Evolutionary conservation across 257 asterid genomes (phyloP).

Genomic region (Salvia splendens): DNA sequence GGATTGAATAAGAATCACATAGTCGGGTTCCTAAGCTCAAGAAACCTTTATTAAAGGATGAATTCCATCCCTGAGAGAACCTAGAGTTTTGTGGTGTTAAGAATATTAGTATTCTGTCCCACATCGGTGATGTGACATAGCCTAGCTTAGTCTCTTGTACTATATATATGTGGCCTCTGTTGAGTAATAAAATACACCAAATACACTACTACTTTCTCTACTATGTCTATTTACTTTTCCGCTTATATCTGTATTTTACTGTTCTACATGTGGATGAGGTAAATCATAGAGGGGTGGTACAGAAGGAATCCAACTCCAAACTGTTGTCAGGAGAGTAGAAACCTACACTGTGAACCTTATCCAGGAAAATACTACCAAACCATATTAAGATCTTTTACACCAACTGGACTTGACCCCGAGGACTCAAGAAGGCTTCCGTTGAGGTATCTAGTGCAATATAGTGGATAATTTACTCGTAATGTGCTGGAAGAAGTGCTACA

Average conservation of each 20-base stretch:
- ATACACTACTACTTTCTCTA: no score
- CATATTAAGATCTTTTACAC: neutral
- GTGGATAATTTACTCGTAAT: conserved; percentile 3
- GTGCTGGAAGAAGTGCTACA: neutral
- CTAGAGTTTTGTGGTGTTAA: no score
- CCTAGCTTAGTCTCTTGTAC: no score
- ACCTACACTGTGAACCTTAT: neutral
- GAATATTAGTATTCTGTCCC: no score
- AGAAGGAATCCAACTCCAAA: neutral
- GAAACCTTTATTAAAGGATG: neutral
- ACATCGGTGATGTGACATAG: no score
- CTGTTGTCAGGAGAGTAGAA: neutral
- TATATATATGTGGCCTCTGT: no score
- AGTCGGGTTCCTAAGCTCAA: conserved; percentile 13
- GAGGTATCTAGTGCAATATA: neutral
- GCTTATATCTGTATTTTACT: no score
- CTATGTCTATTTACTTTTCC: no score
- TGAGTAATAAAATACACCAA: no score
- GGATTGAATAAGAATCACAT: conserved; percentile 17
- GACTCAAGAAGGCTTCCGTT: neutral
- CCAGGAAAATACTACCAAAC: neutral
- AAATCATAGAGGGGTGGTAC: neutral
- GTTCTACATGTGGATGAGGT: neutral
- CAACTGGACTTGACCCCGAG: neutral
- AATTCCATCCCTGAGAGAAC: neutral